Conservation (phyloP, 2,329 filamentous ascomycete genomes). For the Coleophoma cylindrospora region DNA sequence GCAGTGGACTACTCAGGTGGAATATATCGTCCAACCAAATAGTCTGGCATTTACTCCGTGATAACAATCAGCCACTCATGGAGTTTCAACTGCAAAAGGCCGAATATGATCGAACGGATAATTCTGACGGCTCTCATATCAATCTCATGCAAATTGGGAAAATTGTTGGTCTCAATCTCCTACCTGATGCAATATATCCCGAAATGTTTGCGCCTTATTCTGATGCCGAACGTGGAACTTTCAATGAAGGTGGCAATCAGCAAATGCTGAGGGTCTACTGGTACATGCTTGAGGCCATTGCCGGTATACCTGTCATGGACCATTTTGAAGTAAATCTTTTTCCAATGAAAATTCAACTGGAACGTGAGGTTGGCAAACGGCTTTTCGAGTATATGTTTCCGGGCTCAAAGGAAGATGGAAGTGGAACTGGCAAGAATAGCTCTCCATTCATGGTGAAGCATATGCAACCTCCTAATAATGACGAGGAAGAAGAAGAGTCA, state of each 20-base stretch:
- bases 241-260: slow-evolving; percentile 52
- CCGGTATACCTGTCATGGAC: slow-evolving; percentile 94
- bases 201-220: slow-evolving; percentile 92
- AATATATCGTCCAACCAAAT: slow-evolving; percentile 93
- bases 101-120: slow-evolving; percentile 92
- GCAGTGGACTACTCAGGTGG: slow-evolving; percentile 80
- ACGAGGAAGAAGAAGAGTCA: slow-evolving; percentile 24
- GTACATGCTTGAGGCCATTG: slow-evolving; percentile 97
- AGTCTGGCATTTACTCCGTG: slow-evolving; percentile 92
- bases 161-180: slow-evolving; percentile 82
- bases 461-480: slow-evolving; percentile 33
- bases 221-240: slow-evolving; percentile 54
- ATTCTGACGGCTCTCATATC: slow-evolving; percentile 92
- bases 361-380: slow-evolving; percentile 86
- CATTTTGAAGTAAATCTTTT: slow-evolving; percentile 93
- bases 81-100: slow-evolving; percentile 91
- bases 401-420: slow-evolving; percentile 47
- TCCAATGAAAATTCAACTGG: slow-evolving; percentile 88
- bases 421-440: slow-evolving; percentile 44
- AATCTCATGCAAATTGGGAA: slow-evolving; percentile 87
- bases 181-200: slow-evolving; percentile 88
- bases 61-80: slow-evolving; percentile 80
- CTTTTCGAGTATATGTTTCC: slow-evolving; percentile 98
- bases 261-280: slow-evolving; percentile 95
- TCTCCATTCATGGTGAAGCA: slow-evolving; percentile 57